Evolutionary conservation across 164 flowering plant genomes (phyloP).

Genomic region (grape (Vitis vinifera)): DNA sequence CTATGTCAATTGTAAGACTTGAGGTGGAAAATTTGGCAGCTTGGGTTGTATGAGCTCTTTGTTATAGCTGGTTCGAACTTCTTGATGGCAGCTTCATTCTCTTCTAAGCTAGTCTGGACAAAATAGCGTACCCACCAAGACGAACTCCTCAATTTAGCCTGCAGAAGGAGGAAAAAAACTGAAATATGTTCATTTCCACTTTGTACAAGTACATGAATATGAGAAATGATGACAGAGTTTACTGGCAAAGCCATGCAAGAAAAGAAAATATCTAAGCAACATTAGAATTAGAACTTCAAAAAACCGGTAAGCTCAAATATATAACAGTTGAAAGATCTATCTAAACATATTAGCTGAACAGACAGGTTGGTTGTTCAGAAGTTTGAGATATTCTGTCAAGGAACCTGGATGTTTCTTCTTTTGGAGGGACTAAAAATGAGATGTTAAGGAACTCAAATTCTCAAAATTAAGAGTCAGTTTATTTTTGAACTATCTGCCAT

Average conservation of each 20-base stretch:
- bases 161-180: conserved; percentile 9
- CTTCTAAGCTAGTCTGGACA: conserved; percentile 65
- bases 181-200: neutral
- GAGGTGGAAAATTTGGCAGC: conserved; percentile 86
- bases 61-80: conserved; percentile 72
- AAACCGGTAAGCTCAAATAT: neutral
- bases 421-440: neutral
- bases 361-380: neutral
- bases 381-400: neutral
- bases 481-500: neutral
- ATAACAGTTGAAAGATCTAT: neutral
- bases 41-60: conserved; percentile 50
- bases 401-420: neutral
- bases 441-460: neutral
- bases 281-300: neutral
- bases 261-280: neutral
- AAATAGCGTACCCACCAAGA: conserved; percentile 83
- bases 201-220: neutral
- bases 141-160: conserved; percentile 87
- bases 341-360: neutral
- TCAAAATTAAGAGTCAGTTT: neutral
- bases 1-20: conserved; percentile 45
- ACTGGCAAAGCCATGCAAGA: neutral
- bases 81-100: conserved; percentile 68
- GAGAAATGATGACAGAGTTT: neutral